Evolutionary conservation across 2,329 filamentous ascomycete genomes (phyloP).

Genomic region (Verticillium klebahnii): DNA sequence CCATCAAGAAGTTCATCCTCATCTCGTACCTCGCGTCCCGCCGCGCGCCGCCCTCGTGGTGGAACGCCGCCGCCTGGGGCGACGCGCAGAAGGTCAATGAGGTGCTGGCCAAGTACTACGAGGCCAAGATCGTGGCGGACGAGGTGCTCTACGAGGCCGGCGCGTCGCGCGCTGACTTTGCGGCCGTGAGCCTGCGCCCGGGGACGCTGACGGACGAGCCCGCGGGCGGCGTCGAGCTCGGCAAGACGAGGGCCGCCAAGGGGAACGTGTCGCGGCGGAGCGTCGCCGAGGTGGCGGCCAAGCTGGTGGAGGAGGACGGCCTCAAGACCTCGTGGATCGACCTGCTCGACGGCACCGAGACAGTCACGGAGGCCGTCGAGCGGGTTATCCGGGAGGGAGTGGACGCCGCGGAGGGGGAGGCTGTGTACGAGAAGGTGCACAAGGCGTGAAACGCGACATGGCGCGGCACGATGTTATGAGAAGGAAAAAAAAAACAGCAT

Average conservation of each 20-base stretch:
- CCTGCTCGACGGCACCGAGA: conserved; percentile 48
- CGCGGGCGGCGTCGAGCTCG: conserved; percentile 42
- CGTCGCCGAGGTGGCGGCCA: conserved; percentile 54
- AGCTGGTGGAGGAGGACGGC: conserved; percentile 45
- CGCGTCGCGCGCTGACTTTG: conserved; percentile 34
- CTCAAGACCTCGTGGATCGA: conserved; percentile 50
- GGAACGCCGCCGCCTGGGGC: conserved; percentile 45
- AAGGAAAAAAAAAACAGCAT: neutral
- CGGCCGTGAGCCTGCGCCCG: conserved; percentile 50
- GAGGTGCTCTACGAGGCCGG: conserved; percentile 47
- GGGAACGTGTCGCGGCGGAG: conserved; percentile 49
- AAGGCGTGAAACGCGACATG: neutral
- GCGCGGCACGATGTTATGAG: neutral
- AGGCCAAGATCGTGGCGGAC: conserved; percentile 58
- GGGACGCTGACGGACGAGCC: conserved; percentile 44
- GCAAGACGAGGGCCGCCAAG: conserved; percentile 32
- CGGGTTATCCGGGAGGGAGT: conserved; percentile 44
- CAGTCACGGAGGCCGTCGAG: conserved; percentile 40
- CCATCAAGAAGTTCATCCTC: conserved; percentile 58
- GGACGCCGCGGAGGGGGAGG: conserved; percentile 49
- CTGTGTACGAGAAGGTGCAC: conserved; percentile 19
- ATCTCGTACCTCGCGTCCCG: conserved; percentile 58
- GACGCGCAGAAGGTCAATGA: conserved; percentile 37
- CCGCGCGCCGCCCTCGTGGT: conserved; percentile 48
- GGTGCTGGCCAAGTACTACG: conserved; percentile 49